A percentile compares a stretch with the other conserved stretches of the same genome.
These are phyloP conservation scores for Backusella parvicylindrica DNA, from an alignment of 192 early-diverging fungal species.

Conservation along the genomic window DNA sequence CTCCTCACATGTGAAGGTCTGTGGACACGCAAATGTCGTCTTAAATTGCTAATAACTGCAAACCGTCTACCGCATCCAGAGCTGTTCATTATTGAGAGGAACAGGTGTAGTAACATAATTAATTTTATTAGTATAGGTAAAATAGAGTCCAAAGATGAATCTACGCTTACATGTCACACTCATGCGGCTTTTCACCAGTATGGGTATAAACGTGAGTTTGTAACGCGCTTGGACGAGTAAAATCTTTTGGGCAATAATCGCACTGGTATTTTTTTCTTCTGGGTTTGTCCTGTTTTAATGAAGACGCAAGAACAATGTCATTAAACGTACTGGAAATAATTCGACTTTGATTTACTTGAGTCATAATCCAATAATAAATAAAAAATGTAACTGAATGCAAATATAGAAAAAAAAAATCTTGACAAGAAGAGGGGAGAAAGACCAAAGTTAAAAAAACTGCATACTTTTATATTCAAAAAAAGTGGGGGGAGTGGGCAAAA, in stretches of 20 bases:
- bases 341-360: neutral
- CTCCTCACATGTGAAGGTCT: neutral
- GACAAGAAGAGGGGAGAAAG: neutral
- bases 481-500: neutral
- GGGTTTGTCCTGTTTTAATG: neutral
- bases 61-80: constrained; percentile 10
- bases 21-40: constrained; percentile 9
- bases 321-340: neutral
- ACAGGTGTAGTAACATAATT: neutral
- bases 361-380: neutral
- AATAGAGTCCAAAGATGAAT: neutral
- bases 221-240: constrained; percentile 20
- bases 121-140: neutral
- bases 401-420: constrained; percentile 1
- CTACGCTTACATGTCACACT: constrained; percentile 17
- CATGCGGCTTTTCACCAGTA: constrained; percentile 27
- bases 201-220: constrained; percentile 22
- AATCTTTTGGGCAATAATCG: constrained; percentile 7
- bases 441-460: neutral
- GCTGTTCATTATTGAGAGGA: neutral
- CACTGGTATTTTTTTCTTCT: constrained; percentile 14
- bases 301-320: neutral
- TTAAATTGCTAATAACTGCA: constrained; percentile 10
- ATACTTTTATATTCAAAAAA: neutral
- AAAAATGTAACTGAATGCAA: neutral